Base-by-base conservation (phyloP, 805 yeast genomes). In the Metschnikowia lachancei region DNA sequence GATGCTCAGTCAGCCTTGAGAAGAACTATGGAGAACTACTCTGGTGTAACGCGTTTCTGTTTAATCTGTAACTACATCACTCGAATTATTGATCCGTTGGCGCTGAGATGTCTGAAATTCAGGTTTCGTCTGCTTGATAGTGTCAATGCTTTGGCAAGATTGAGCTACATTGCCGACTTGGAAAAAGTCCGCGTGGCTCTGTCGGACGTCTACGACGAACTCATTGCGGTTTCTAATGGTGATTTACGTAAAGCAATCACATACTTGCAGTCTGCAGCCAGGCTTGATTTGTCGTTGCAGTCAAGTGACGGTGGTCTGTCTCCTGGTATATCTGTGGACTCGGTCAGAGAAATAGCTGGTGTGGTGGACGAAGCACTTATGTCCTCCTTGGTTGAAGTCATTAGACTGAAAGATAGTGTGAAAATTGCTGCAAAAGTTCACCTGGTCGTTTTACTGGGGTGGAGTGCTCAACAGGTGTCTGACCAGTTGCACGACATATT, bases 1-100 rank as follows among this genome's bases (percentile, higher is more conserved):
- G 97, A 89, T 58, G 99, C 99, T 0, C 99, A 94, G 63, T 81
- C 90, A 45, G 99, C 99, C 1, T 74, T 94, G 53, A 81, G 99
- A 69, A 79, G 99, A 66, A 92, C 96, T 1, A 87, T 87, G 91
- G 97, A 89, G 62, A 87, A 84, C 3, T 91, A 87, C 66, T 86
- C 98, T 1, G 78, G 80, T 33, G 89, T 90, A 43, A 72, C 99
- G 1, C 77, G 99, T 57, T 94, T 94, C 68, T 94, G 98, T 65
- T 70, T 94, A 50, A 86, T 94, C 42, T 94, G 99, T 74, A 94
- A 94, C 64, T 94, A 94, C 67, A 94, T 94, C 52, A 94, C 99
- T 1, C 77, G 98, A 49, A 94, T 94, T 56, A 94, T 94, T 52
- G 98, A 92, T 58, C 99, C 99, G 1, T 70, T 94, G 49, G 97